These are phyloP conservation scores for Podila epigama DNA, from an alignment of 192 early-diverging fungal species.

Conservation along the genomic window DNA sequence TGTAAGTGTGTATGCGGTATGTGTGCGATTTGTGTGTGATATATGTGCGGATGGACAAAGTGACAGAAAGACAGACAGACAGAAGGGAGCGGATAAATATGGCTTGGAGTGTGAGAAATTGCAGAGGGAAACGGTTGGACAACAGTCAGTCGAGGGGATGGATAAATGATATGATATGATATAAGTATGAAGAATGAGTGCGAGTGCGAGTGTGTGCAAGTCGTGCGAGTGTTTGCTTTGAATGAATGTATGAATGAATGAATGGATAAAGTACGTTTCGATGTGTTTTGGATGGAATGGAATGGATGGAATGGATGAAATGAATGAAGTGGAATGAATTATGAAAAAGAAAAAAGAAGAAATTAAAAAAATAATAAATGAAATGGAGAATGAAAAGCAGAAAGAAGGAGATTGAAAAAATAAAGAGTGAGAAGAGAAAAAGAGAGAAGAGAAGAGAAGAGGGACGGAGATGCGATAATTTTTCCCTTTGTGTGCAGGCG, in stretches of 20 bases:
- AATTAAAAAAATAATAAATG: neutral
- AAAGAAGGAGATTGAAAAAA: neutral
- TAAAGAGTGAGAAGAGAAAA: neutral
- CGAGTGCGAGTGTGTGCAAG: neutral
- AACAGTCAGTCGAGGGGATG: neutral
- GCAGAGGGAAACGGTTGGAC: conserved; percentile 1
- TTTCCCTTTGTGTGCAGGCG: neutral
- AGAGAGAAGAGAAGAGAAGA: neutral
- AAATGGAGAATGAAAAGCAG: neutral
- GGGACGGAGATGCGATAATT: neutral
- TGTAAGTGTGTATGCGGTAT: neutral
- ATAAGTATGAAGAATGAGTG: neutral
- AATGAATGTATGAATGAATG: neutral
- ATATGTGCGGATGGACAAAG: neutral
- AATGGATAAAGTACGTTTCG: neutral
- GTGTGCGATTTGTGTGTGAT: neutral
- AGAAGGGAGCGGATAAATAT: neutral
- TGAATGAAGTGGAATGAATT: neutral
- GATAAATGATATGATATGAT: neutral
- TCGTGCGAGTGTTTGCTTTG: neutral
- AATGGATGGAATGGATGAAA: neutral
- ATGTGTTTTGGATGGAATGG: neutral
- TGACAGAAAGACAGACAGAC: neutral
- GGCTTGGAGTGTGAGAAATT: conserved; percentile 1
- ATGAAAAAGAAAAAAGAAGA: neutral